Percentiles rank a stretch among this genome's conserved stretches.
Conservation (phyloP, 1,139 yeast species). For the Eremothecium sinecaudum region DNA sequence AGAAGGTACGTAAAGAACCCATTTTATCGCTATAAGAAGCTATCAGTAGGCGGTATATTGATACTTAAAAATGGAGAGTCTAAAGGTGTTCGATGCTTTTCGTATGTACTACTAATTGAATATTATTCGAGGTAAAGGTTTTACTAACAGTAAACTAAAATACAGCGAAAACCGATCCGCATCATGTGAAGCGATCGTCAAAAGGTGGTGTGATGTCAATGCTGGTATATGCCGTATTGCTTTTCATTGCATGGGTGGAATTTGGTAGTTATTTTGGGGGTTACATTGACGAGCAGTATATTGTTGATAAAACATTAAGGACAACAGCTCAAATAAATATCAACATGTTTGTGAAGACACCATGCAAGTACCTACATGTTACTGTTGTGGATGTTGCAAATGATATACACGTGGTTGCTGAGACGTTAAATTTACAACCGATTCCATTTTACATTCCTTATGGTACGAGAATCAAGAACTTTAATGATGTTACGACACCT, state of each 20-base stretch:
- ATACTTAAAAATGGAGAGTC: slow-evolving; percentile 23
- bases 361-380: slow-evolving; percentile 67
- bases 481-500: slow-evolving; percentile 47
- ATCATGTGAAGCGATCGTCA: slow-evolving; percentile 62
- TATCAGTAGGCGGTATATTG: not conserved
- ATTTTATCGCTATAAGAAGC: no score
- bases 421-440: slow-evolving; percentile 60
- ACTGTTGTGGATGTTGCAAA: slow-evolving; percentile 69
- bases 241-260: slow-evolving; percentile 77
- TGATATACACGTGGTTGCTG: slow-evolving; percentile 72
- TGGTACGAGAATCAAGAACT: slow-evolving; percentile 37
- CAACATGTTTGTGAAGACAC: slow-evolving; percentile 76
- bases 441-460: slow-evolving; percentile 46
- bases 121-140: slow-evolving; percentile 7
- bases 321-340: slow-evolving; percentile 60
- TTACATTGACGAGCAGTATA: slow-evolving; percentile 64
- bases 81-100: slow-evolving; percentile 77
- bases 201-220: slow-evolving; percentile 75
- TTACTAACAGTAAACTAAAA: slow-evolving; percentile 7
- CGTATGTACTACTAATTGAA: slow-evolving; percentile 37
- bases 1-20: no score
- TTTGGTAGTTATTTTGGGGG: slow-evolving; percentile 83
- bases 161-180: slow-evolving; percentile 66
- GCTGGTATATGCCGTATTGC: slow-evolving; percentile 47
- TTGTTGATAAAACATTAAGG: slow-evolving; percentile 56